phyloP scores from a whole-genome alignment of 192 early-diverging fungal genomes.

The Funneliformis geosporum region DNA sequence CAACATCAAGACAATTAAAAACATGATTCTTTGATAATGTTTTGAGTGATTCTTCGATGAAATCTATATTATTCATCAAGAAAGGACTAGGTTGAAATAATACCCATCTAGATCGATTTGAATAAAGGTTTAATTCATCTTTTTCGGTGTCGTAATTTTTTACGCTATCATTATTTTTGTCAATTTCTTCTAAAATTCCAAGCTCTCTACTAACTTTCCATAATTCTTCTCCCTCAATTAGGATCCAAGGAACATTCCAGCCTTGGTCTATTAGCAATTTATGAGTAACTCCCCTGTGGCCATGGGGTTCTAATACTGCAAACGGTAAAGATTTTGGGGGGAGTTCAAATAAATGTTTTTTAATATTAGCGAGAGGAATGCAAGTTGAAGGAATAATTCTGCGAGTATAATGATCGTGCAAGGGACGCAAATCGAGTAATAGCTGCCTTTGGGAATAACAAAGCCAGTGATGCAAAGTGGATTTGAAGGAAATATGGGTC shows the following conservation, averaged over 20 bases:
- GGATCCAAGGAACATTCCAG: conserved; percentile 40
- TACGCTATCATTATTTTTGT: background rate
- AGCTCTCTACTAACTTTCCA: conserved; percentile 30
- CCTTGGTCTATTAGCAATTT: conserved; percentile 36
- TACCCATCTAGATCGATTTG: conserved; percentile 5
- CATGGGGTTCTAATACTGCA: conserved; percentile 39
- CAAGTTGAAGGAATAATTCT: conserved; percentile 43
- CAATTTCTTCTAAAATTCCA: conserved; percentile 25
- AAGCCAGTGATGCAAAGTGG: conserved; percentile 13
- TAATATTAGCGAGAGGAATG: conserved; percentile 38
- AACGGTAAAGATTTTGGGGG: conserved; percentile 45
- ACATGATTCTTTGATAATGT: background rate
- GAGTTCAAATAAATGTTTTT: conserved; percentile 37
- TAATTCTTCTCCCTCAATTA: conserved; percentile 27
- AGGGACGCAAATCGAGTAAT: conserved; percentile 40
- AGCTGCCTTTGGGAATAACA: conserved; percentile 1
- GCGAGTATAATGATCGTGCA: conserved; percentile 11
- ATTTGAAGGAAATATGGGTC: background rate
- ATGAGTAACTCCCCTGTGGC: background rate
- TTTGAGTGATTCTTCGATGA: conserved; percentile 33
- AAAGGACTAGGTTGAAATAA: conserved; percentile 43
- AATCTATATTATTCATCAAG: conserved; percentile 30
- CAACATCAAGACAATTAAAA: conserved; percentile 42
- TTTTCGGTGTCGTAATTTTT: background rate
- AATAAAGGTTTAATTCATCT: background rate